These are phyloP conservation scores for Sporothrix sp. DNA, from an alignment of 2,329 filamentous ascomycete genomes.

Conservation along the genomic window DNA sequence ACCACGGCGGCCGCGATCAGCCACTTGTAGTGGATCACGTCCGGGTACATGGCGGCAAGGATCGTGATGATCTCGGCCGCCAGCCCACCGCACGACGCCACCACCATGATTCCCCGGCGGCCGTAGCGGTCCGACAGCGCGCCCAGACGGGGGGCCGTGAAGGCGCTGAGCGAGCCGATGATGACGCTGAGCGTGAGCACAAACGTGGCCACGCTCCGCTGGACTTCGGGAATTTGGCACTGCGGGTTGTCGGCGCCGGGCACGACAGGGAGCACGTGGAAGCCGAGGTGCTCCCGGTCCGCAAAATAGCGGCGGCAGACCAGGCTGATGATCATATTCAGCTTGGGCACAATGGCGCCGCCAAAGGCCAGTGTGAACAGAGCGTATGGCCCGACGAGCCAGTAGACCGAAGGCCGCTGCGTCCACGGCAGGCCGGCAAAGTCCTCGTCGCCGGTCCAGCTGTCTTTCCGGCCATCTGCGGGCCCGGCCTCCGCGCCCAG, in stretches of 20 bases:
- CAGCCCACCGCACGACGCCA: constrained; percentile 67
- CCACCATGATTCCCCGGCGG: constrained; percentile 60
- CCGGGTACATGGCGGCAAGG: constrained; percentile 64
- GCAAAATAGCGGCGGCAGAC: constrained; percentile 77
- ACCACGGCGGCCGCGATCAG: constrained; percentile 65
- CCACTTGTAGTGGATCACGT: constrained; percentile 65
- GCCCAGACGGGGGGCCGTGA: constrained; percentile 75
- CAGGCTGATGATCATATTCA: constrained; percentile 76
- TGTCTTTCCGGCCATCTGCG: constrained; percentile 13
- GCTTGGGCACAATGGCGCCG: constrained; percentile 72
- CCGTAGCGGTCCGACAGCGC: constrained; percentile 81
- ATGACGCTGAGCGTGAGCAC: constrained; percentile 65
- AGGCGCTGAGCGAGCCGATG: constrained; percentile 65
- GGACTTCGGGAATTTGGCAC: constrained; percentile 66
- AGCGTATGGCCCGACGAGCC: constrained; percentile 72
- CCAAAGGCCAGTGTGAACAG: constrained; percentile 81
- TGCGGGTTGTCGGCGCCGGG: constrained; percentile 64
- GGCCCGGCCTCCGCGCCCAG: constrained; percentile 1
- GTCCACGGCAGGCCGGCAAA: constrained; percentile 54
- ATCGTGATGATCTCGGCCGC: constrained; percentile 68
- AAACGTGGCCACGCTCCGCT: constrained; percentile 67
- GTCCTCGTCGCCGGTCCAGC: constrained; percentile 45
- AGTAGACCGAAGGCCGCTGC: constrained; percentile 59
- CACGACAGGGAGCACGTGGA: constrained; percentile 53
- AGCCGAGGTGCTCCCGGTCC: constrained; percentile 51